A percentile compares a stretch with the other conserved stretches of the same genome.
Conservation (phyloP, 2,329 filamentous ascomycete genomes). For the Aureobasidium musti region DNA sequence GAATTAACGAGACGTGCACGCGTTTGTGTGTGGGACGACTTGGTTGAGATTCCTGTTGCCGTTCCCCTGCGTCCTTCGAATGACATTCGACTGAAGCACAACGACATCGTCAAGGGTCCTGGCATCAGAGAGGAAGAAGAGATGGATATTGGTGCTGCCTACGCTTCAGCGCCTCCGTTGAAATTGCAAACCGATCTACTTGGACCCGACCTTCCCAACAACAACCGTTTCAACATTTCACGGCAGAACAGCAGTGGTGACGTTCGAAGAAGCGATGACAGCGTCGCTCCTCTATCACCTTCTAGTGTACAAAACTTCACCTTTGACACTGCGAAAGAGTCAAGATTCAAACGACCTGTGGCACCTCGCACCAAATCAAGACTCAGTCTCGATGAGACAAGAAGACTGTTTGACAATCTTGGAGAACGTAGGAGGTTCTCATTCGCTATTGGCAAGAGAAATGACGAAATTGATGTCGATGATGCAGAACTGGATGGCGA, state of each 20-base stretch:
- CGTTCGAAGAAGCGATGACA: conserved; percentile 35
- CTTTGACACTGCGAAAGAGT: conserved; percentile 33
- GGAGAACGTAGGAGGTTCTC: conserved; percentile 35
- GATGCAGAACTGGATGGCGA: conserved; percentile 75
- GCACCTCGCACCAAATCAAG: conserved; percentile 39
- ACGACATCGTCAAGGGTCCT: conserved; percentile 31
- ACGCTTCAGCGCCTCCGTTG: conserved; percentile 56
- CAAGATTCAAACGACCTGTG: conserved; percentile 32
- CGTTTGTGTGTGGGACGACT: conserved; percentile 96
- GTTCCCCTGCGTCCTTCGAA: conserved; percentile 83
- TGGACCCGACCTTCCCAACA: conserved; percentile 44
- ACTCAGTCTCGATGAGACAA: conserved; percentile 48
- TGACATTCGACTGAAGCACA: conserved; percentile 70
- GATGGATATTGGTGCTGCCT: conserved; percentile 82
- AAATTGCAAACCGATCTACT: conserved; percentile 66
- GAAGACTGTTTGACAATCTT: conserved; percentile 37
- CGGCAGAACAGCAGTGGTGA: conserved; percentile 50
- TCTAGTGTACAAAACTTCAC: conserved; percentile 41
- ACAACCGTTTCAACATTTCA: conserved; percentile 53
- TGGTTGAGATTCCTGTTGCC: conserved; percentile 93
- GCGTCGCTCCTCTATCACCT: conserved; percentile 39
- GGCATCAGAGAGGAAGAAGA: conserved; percentile 69
- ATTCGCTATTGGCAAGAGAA: conserved; percentile 36
- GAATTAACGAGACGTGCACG: conserved; percentile 87
- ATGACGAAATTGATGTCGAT: conserved; percentile 48